Percentiles rank a stretch among this genome's conserved stretches.
These are phyloP conservation scores for Fraxinus americana DNA, from an alignment of 257 asterid genomes.

Conservation along the genomic window DNA sequence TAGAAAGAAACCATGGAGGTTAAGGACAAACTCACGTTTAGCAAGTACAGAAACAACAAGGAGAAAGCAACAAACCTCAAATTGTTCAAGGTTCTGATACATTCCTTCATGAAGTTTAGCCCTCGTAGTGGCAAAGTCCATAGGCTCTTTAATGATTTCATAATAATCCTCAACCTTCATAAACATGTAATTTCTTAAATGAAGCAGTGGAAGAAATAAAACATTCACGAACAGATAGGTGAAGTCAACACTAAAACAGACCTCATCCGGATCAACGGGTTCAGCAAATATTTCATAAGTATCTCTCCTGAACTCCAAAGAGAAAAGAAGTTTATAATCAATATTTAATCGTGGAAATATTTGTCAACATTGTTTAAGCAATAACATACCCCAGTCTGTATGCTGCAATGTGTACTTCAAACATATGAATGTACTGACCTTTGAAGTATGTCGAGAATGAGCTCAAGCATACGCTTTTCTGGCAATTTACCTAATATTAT, in stretches of 20 bases:
- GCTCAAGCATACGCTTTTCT: slow-evolving; percentile 63
- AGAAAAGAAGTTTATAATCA: background rate
- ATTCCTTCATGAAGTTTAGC: slow-evolving; percentile 92
- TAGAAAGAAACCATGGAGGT: background rate
- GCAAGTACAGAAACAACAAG: background rate
- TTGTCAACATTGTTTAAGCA: background rate
- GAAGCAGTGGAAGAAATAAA: background rate
- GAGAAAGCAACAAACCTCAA: slow-evolving; percentile 54
- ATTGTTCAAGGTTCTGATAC: slow-evolving; percentile 70
- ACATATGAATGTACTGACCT: slow-evolving; percentile 39
- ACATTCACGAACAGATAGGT: background rate
- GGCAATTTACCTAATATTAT: slow-evolving; percentile 51
- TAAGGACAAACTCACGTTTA: too few species aligned
- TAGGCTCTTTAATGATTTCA: slow-evolving; percentile 75
- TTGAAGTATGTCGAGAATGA: slow-evolving; percentile 72
- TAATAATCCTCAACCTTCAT: slow-evolving; percentile 77
- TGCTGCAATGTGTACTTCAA: background rate
- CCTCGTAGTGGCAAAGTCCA: slow-evolving; percentile 98
- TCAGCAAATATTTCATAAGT: slow-evolving; percentile 74
- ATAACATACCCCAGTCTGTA: background rate
- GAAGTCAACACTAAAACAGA: slow-evolving; percentile 18
- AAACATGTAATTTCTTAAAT: background rate
- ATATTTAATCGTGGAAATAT: background rate
- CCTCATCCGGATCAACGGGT: slow-evolving; percentile 86
- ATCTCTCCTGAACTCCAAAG: slow-evolving; percentile 60